Conservation (phyloP, 768 basidiomycete species). For the Hygrocybe coccinea region DNA sequence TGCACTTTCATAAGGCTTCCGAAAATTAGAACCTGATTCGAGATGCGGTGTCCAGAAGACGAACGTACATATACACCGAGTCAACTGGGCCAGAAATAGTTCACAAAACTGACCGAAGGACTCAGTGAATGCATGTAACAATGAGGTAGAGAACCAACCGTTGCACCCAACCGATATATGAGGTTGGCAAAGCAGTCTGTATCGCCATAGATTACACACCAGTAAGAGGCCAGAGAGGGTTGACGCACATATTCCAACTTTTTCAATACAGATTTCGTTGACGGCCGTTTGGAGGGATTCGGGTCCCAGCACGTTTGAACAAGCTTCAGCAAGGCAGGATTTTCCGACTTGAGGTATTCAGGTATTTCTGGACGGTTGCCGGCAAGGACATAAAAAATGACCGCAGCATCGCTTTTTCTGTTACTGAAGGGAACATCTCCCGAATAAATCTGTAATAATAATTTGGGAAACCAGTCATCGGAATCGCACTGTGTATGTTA, state of each 20-base stretch:
- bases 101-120: background rate
- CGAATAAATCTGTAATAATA: conserved; percentile 16
- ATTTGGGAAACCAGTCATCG: background rate
- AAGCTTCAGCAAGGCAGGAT: conserved; percentile 7
- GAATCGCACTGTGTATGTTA: background rate
- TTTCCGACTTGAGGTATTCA: background rate
- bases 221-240: too few species aligned
- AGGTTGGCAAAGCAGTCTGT: too few species aligned
- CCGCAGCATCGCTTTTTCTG: conserved; percentile 20
- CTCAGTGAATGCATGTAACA: background rate
- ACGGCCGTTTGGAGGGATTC: conserved; percentile 13
- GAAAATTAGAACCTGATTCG: too few species aligned
- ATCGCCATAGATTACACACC: too few species aligned
- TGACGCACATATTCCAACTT: background rate
- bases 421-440: conserved; percentile 16
- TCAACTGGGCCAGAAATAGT: background rate
- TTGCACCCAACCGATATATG: background rate
- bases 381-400: conserved; percentile 20
- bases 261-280: conserved; percentile 2
- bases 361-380: conserved; percentile 18
- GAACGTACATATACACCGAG: background rate
- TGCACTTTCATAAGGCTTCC: too few species aligned
- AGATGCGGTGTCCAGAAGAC: background rate
- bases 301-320: conserved; percentile 16
- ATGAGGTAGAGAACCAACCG: background rate